phyloP scores from a whole-genome alignment of 192 early-diverging fungal species.

The Coemansia sp. region DNA sequence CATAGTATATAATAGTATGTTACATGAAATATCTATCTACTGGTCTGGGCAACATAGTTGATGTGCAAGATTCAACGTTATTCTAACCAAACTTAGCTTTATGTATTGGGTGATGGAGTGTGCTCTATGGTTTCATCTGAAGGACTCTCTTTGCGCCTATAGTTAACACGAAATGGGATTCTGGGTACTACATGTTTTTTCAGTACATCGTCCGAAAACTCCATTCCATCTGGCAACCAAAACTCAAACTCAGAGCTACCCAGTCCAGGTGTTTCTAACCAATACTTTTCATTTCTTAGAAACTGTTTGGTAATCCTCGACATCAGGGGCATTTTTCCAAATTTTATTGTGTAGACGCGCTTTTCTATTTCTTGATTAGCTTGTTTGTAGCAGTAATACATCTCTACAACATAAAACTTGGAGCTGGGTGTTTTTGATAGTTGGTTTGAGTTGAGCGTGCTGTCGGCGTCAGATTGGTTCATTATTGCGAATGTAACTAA shows the following conservation, averaged over 20 bases:
- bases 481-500: not conserved
- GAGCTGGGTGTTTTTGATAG: not conserved
- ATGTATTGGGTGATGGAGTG: no score
- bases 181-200: not conserved
- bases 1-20: no score
- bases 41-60: no score
- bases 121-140: no score
- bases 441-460: not conserved
- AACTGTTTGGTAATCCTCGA: not conserved
- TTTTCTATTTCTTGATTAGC: not conserved
- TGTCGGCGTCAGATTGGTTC: not conserved
- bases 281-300: not conserved
- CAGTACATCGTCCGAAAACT: not conserved
- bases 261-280: not conserved
- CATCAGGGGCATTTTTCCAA: not conserved
- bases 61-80: no score
- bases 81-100: no score
- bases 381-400: not conserved
- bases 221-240: not conserved
- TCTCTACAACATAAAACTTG: not conserved
- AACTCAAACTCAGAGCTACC: not conserved
- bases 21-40: no score
- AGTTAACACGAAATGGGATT: no score
- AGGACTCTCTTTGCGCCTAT: no score
- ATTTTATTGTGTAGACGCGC: not conserved